A percentile compares a stretch with the other conserved stretches of the same genome.
These are phyloP conservation scores for Phtheirospermum japonicum DNA, from an alignment of 257 asterid genomes.

Conservation along the genomic window DNA sequence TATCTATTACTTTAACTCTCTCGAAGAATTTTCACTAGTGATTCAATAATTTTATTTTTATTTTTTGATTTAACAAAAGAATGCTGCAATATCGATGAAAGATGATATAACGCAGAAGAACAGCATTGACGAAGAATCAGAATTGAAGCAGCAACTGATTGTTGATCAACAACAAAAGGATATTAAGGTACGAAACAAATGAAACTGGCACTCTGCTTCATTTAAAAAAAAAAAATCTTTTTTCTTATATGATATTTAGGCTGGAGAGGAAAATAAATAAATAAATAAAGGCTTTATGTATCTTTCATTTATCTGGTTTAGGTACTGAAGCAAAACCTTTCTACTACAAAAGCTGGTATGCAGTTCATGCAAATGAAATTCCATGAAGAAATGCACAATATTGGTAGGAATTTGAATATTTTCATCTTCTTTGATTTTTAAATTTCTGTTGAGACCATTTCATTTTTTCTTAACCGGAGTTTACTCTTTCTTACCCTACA, in stretches of 20 bases:
- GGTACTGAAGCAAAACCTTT: conserved; percentile 76
- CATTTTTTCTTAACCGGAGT: conserved; percentile 4
- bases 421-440: conserved; percentile 9
- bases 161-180: conserved; percentile 71
- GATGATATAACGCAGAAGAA: conserved; percentile 42
- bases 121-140: conserved; percentile 45
- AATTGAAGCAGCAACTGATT: conserved; percentile 50
- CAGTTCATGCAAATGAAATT: conserved; percentile 87
- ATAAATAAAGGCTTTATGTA: not conserved
- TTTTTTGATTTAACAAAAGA: conserved; percentile 43
- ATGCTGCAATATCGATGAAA: conserved; percentile 32
- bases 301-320: conserved; percentile 31
- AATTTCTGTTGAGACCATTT: not conserved
- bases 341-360: conserved; percentile 77
- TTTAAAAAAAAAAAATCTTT: not conserved
- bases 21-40: conserved; percentile 17
- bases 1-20: conserved; percentile 7
- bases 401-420: conserved; percentile 44
- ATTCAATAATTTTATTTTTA: conserved; percentile 22
- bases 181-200: conserved; percentile 43
- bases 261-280: conserved; percentile 6
- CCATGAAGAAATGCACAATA: conserved; percentile 69
- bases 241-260: not conserved
- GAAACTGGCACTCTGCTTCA: conserved; percentile 19
- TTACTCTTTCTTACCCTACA: conserved; percentile 31